These are phyloP conservation scores for Tylopilus orsonianus DNA, from an alignment of 1,284 basidiomycete species.

Conservation along the genomic window DNA sequence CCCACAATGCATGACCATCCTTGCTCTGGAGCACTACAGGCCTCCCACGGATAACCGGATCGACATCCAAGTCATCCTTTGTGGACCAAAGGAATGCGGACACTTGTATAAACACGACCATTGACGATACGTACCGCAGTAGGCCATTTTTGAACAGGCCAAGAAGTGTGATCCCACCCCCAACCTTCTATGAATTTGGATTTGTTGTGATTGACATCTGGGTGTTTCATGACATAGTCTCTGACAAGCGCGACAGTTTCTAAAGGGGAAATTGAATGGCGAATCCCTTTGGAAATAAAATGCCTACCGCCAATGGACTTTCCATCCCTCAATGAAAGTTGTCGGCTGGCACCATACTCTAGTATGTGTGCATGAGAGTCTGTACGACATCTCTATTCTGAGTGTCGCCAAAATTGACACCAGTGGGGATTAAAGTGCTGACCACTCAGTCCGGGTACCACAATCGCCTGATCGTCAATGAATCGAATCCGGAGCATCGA, in stretches of 20 bases:
- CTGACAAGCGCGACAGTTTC: slow-evolving; percentile 68
- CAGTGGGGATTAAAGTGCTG: slow-evolving; percentile 22
- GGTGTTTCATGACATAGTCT: slow-evolving; percentile 60
- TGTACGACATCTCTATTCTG: slow-evolving; percentile 26
- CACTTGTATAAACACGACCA: background rate
- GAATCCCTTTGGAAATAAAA: background rate
- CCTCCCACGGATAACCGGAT: slow-evolving; percentile 64
- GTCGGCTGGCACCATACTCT: slow-evolving; percentile 68
- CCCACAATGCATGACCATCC: slow-evolving; percentile 90
- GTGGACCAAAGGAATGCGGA: background rate
- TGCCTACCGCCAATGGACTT: slow-evolving; percentile 53
- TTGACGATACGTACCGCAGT: slow-evolving; percentile 51
- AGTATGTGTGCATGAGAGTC: slow-evolving; percentile 84
- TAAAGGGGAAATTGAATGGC: slow-evolving; percentile 22
- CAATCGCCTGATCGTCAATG: slow-evolving; percentile 52
- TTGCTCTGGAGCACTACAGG: slow-evolving; percentile 79
- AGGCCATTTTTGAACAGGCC: slow-evolving; percentile 69
- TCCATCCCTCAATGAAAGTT: slow-evolving; percentile 67
- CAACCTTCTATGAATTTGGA: slow-evolving; percentile 75
- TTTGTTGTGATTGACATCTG: slow-evolving; percentile 52
- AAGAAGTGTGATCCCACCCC: slow-evolving; percentile 91
- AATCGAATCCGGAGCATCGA: slow-evolving; percentile 43
- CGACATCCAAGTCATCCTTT: slow-evolving; percentile 72
- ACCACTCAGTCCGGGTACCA: slow-evolving; percentile 72
- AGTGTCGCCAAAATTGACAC: slow-evolving; percentile 11